Base-by-base conservation (phyloP, 2,329 filamentous ascomycete genomes). In the Corinectria fuckeliana region DNA sequence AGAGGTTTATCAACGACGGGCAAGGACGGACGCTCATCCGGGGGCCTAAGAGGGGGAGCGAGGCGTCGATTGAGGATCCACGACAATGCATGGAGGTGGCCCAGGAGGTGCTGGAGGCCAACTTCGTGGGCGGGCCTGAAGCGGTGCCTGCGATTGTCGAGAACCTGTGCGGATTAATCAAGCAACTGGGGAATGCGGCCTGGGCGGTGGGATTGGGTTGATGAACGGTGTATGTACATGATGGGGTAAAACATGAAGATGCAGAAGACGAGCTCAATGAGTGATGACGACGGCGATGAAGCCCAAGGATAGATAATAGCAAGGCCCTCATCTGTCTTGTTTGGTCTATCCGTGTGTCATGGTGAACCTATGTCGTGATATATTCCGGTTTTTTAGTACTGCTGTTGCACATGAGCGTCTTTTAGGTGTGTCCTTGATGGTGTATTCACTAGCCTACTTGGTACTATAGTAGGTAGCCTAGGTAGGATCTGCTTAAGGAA, bases 151-250 rank as follows among this genome's bases (percentile, higher is more conserved):
- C 88, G 1, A 80, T 92, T 42, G 87, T 91, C 1, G 88, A 90
- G 65, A 91, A 91, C 61, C 71, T 91, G 47, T 83, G 87, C 44
- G 81, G 86, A 44, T 74, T 91, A 64, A 83, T 91, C 67, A 82
- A 82, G 62, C 86, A 88, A 62, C 72, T 91, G 51, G 82, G 83
- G 4, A 78, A 80, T 64, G 82, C 83, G 4, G 81, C 82, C 2
- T 75, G 74, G 74, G 72, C 72, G 13, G 74, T 76, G 13, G 75
- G 75, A 5, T 34, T 76, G 45, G 70, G 72, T 13, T 76, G 49
- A 63, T 18, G 48, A 38, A 11, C 41, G 23, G 25, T 45, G n/a
- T 34, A 16, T 28, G n/a, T 42, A 23, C 25, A 6, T 45, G 4
- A n/a, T 16, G n/a, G 7, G 41, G 18, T 11, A 16, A 5, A 28